These are phyloP conservation scores for Volutella citrinella DNA, from an alignment of 2,329 filamentous ascomycete species.

Conservation along the genomic window DNA sequence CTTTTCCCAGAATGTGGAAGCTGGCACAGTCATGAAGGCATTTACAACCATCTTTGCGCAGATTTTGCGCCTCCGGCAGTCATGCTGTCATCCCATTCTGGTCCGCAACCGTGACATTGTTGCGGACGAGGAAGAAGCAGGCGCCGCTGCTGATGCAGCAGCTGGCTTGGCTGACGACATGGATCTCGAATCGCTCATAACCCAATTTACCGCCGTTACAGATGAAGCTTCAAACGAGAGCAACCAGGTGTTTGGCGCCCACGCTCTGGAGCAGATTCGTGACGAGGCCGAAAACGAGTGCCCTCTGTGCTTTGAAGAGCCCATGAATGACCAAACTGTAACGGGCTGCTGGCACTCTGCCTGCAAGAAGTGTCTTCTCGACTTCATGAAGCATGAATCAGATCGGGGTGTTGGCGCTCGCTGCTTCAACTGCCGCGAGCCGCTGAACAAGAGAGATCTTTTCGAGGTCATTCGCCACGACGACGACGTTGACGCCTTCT, in stretches of 20 bases:
- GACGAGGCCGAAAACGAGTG: slow-evolving; percentile 87
- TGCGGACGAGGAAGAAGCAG: slow-evolving; percentile 83
- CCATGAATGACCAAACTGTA: slow-evolving; percentile 91
- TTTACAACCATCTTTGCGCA: slow-evolving; percentile 98
- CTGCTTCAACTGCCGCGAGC: slow-evolving; percentile 88
- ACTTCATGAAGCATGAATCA: slow-evolving; percentile 84
- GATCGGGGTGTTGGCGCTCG: slow-evolving; percentile 72
- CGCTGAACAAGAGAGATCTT: slow-evolving; percentile 77
- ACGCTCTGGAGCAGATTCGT: slow-evolving; percentile 87
- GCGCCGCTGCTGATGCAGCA: slow-evolving; percentile 67
- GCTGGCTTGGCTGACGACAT: slow-evolving; percentile 91
- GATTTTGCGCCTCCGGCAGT: slow-evolving; percentile 86
- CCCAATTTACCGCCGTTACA: slow-evolving; percentile 72
- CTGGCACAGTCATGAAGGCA: slow-evolving; percentile 89
- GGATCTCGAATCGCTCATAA: slow-evolving; percentile 84
- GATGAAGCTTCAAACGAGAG: slow-evolving; percentile 61
- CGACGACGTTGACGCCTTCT: slow-evolving; percentile 46
- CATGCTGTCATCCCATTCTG: slow-evolving; percentile 88
- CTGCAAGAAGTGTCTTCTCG: slow-evolving; percentile 88
- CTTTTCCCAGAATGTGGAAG: slow-evolving; percentile 83
- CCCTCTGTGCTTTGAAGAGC: slow-evolving; percentile 91
- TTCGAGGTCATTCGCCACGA: slow-evolving; percentile 90
- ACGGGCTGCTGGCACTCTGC: slow-evolving; percentile 98
- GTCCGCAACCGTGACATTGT: slow-evolving; percentile 83
- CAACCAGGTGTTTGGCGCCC: slow-evolving; percentile 66